Evolutionary conservation across 306 rosid genomes (phyloP), one percentile per base, ranked within the genome.

Genomic region (Cercis canadensis): DNA sequence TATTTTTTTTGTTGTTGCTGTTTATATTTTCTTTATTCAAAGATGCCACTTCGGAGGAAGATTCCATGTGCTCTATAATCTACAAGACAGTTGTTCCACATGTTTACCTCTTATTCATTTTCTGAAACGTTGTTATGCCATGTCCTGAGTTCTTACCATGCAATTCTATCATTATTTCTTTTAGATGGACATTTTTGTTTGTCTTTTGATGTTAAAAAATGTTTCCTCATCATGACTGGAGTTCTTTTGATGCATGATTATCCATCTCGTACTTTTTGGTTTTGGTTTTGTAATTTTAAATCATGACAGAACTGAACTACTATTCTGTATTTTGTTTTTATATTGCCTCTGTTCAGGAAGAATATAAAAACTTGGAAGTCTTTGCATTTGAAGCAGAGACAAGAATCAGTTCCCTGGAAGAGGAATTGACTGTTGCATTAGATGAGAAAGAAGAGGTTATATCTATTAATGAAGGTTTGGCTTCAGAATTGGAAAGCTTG

Each of bases 331-430:
- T 14, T 33, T 8, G 34, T 49, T 49, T 3, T 33, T 47, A 40
- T 39, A 36, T 57, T 65, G 56, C n/a, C 49, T 21, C 29, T 24
- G 47, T 59, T 75, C 85, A 94, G 98, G 98, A 93, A 75, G 97
- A 88, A 70, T 70, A 84, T 81, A 86, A 62, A 77, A 81, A 72
- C 70, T 75, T 94, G 78, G 98, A 90, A 75, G 86, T 84, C 57
- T 70, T 78, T 53, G 82, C 82, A 52, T 86, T 90, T 86, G 98
- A 94, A 82, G 77, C 81, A 50, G 97, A 87, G 78, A 57, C 97
- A 46, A 82, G 70, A 67, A 74, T 90, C 65, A 49, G 77, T 87
- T 86, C 87, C 18, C 67, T 89, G 70, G 90, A 88, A 82, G 89
- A 87, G 67, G 83, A 86, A 73, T 61, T 93, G 37, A 59, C 77